phyloP scores from a whole-genome alignment of 2,329 filamentous ascomycete species.

The Daldinia sp. region DNA sequence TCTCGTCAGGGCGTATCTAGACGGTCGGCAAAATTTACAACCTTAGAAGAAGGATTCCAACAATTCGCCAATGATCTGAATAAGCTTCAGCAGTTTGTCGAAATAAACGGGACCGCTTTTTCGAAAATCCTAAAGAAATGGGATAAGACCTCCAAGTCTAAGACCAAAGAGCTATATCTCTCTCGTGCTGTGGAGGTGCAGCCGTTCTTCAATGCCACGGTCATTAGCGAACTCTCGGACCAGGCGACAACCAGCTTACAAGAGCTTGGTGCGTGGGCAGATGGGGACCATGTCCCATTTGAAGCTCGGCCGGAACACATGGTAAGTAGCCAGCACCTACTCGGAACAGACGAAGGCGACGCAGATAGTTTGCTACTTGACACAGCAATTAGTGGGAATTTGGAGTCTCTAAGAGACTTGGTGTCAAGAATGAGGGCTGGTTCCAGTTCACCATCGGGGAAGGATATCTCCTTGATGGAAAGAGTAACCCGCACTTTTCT shows the following conservation, averaged over 20 bases:
- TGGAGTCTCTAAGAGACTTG: slow-evolving; percentile 80
- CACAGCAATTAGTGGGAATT: slow-evolving; percentile 82
- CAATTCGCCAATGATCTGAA: slow-evolving; percentile 97
- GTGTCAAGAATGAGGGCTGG: slow-evolving; percentile 72
- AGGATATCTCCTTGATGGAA: slow-evolving; percentile 68
- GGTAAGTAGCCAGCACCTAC: slow-evolving; percentile 70
- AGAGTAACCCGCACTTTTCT: slow-evolving; percentile 90
- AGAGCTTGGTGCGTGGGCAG: slow-evolving; percentile 95
- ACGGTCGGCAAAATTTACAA: slow-evolving; percentile 91
- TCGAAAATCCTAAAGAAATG: slow-evolving; percentile 99
- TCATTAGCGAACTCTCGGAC: slow-evolving; percentile 95
- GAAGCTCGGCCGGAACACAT: slow-evolving; percentile 68
- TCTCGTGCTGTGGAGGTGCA: slow-evolving; percentile 96
- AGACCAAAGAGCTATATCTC: slow-evolving; percentile 96
- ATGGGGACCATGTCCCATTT: slow-evolving; percentile 92
- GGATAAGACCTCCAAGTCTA: slow-evolving; percentile 99
- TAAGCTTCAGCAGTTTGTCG: slow-evolving; percentile 98
- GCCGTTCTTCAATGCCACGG: slow-evolving; percentile 96
- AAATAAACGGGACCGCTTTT: slow-evolving; percentile 96
- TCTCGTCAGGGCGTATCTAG: slow-evolving; percentile 82
- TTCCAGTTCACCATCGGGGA: slow-evolving; percentile 56
- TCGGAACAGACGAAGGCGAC: slow-evolving; percentile 86
- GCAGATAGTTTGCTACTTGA: slow-evolving; percentile 88
- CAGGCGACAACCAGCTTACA: slow-evolving; percentile 96
- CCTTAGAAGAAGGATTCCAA: slow-evolving; percentile 94